Evolutionary conservation across 306 rosid species (phyloP), one percentile per base, ranked within the genome.

Genomic region (Trifolium pratense): DNA sequence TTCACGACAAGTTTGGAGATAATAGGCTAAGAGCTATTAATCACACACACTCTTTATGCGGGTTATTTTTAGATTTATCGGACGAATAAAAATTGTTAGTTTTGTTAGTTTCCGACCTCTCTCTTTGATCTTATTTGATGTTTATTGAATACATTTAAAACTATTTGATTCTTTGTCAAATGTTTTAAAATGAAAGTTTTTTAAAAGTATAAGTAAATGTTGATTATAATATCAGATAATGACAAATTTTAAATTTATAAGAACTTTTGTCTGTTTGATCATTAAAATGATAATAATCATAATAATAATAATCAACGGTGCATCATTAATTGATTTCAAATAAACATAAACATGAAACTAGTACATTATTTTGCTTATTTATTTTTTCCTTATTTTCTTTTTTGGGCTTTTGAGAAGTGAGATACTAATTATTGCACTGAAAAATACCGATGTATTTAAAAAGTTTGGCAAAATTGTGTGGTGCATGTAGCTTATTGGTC

Each of bases 341-440:
- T 6, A 20, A 57, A 11, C 17, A 26, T 26, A 26, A 26, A 29
- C 32, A 29, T 29, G 20, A 34, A 12, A 23, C 5, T 1, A 18
- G 46, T 21, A 23, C 16, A 8, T 6, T 58, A 61, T 31, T 17
- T 43, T 21, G 18, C 16, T 2, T 71, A 42, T 42, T 58, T 10
- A 14, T 53, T 71, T 71, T 13, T 57, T 59, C 42, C 16, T 17
- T 72, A n/a, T 72, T 25, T 40, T 4, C 5, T 21, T 16, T 72
- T 25, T 29, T 59, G 31, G 29, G 25, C 17, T 57, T 23, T 12
- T 69, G 29, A 40, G 42, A 40, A 17, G 39, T 37, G 16, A 9
- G 42, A 23, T 52, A 6, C 42, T 8, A 21, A 15, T 39, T 39
- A n/a, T 71, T 57, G 49, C 13, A 48, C 9, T 14, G 18, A 45